Evolutionary conservation across 768 basidiomycete genomes (phyloP), one percentile per base, ranked within the genome.

Genomic region (Coprinellus micaceus): DNA sequence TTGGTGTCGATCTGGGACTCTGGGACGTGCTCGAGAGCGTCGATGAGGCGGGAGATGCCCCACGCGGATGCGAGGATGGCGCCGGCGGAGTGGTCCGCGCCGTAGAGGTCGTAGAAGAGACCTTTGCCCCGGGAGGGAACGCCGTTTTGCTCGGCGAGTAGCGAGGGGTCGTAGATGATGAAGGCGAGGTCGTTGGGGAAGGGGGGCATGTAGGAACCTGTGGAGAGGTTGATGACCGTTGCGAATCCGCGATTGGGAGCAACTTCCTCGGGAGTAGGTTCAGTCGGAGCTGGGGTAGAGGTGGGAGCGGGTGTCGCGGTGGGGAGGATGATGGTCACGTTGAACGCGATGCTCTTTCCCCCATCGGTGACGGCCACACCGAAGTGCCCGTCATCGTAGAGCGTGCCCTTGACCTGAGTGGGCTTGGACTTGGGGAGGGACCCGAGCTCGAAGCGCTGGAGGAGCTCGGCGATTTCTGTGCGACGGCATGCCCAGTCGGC

Each of bases 21-120:
- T 17, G 81, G 74, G 0, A 76, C 79, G 13, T 64, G 65, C 67
- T 81, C 80, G 52, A 84, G 75, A 13, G 75, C 80, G 63, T 83
- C 83, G 64, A 85, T 81, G 63, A 85, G 74, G 33, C 83, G 79
- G 53, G 74, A 73, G 49, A 83, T 75, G 57, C 79, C 82, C 83
- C 82, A 84, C 1, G 79, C 77, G 82, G 82, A 85, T 1, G 83
- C 82, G 15, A 73, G 79, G 77, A 83, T 76, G 4, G 82, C 78
- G 49, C 71, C 69, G 1, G 82, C 82, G 33, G 74, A 75, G 45
- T 74, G 73, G 51, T 61, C 64, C 22, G 62, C 68, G 11, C 82
- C 82, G 66, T 81, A 83, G 44, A 85, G 73, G 41, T 74, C 72
- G 70, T 78, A 85, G 75, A 85, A 85, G 53, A 78, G 77, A 26